Conservation (phyloP, 306 rosid species). For the Prosopis cineraria region DNA sequence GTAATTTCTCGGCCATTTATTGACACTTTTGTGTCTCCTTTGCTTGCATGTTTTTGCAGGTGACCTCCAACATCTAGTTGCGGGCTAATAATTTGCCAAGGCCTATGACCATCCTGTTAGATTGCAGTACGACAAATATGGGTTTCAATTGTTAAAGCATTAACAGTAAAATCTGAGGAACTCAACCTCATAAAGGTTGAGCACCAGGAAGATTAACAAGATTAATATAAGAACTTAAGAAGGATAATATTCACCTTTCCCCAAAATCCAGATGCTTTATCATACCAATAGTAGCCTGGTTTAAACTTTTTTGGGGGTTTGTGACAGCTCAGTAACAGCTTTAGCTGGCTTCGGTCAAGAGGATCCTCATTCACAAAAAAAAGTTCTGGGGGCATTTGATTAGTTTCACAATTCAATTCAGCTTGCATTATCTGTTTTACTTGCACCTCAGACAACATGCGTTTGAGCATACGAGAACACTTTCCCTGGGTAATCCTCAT, state of each 20-base stretch:
- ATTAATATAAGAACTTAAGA: constrained; percentile 3
- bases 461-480: constrained; percentile 61
- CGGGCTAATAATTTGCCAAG: constrained; percentile 63
- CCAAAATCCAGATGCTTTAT: constrained; percentile 83
- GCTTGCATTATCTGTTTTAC: constrained; percentile 49
- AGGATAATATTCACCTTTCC: constrained; percentile 68
- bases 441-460: constrained; percentile 49
- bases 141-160: neutral
- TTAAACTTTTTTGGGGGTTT: constrained; percentile 67
- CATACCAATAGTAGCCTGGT: constrained; percentile 87
- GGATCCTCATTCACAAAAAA: constrained; percentile 54
- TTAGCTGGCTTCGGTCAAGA: constrained; percentile 49
- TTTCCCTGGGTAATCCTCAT: constrained; percentile 60
- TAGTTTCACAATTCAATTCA: constrained; percentile 58
- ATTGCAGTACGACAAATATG: constrained; percentile 29
- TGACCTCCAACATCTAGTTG: constrained; percentile 62
- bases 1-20: constrained; percentile 71
- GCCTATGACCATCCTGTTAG: constrained; percentile 63
- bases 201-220: neutral
- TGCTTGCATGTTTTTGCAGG: constrained; percentile 54
- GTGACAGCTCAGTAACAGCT: constrained; percentile 43
- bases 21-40: constrained; percentile 63
- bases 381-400: constrained; percentile 57
- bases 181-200: neutral
- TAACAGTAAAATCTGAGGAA: neutral